Conservation (phyloP, 139 green algal species). For the Asterochloris erici region DNA sequence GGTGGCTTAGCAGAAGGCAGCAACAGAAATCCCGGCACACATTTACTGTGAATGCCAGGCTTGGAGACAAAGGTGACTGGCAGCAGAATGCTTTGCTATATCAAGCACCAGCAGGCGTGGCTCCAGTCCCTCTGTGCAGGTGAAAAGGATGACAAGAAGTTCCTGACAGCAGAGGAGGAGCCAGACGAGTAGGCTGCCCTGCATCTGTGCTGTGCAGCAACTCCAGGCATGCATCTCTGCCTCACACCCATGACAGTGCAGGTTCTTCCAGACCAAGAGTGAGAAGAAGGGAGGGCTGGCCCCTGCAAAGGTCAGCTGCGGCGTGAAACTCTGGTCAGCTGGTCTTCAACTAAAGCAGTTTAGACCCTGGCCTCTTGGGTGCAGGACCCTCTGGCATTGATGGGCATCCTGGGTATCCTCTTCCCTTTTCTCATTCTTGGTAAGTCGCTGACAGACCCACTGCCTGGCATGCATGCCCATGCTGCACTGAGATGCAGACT, state of each 20-base stretch:
- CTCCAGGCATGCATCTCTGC: background rate
- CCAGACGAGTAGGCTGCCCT: conserved; percentile 38
- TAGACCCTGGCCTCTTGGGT: background rate
- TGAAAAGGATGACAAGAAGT: conserved; percentile 9
- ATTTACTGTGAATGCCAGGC: too few species aligned
- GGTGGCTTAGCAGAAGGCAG: background rate
- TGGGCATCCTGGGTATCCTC: conserved; percentile 46
- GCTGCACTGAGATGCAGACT: too few species aligned
- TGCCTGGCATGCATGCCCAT: too few species aligned
- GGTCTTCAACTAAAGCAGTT: background rate
- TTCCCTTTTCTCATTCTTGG: conserved; percentile 46
- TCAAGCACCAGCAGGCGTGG: background rate
- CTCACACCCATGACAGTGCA: background rate
- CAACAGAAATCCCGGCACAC: background rate
- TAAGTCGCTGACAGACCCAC: too few species aligned
- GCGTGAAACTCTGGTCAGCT: background rate
- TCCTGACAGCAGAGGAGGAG: conserved; percentile 38
- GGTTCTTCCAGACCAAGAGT: conserved; percentile 34
- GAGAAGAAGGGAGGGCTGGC: conserved; percentile 35
- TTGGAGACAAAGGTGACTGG: background rate
- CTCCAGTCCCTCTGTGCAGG: background rate
- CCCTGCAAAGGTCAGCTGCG: conserved; percentile 21
- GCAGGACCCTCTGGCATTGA: conserved; percentile 44
- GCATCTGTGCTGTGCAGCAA: background rate
- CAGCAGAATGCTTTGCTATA: background rate